Conservation (phyloP, 2,329 filamentous ascomycete species). For the Colletotrichum chrysophilum region DNA sequence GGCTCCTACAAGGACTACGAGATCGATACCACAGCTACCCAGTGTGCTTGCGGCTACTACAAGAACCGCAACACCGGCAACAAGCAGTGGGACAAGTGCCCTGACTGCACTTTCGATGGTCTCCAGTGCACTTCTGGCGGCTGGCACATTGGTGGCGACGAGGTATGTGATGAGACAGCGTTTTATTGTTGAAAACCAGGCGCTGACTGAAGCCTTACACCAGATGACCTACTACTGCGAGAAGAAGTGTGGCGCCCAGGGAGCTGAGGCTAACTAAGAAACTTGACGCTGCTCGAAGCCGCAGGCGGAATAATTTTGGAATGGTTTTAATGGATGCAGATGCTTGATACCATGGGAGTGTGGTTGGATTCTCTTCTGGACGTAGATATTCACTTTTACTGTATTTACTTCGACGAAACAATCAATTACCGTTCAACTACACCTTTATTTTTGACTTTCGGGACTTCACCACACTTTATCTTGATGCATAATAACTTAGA, state of each 20-base stretch:
- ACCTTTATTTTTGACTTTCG: background rate
- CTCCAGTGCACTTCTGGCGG: constrained; percentile 11
- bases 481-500: background rate
- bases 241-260: constrained; percentile 22
- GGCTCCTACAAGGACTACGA: constrained; percentile 8
- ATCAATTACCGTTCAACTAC: background rate
- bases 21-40: constrained; percentile 2
- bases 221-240: constrained; percentile 24
- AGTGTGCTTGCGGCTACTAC: constrained; percentile 19
- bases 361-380: background rate
- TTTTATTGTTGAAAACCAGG: background rate
- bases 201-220: background rate
- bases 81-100: constrained; percentile 23
- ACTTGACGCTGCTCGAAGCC: background rate
- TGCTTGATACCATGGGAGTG: background rate
- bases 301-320: background rate
- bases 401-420: background rate
- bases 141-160: constrained; percentile 23
- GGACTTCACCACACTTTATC: background rate
- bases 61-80: constrained; percentile 22
- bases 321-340: background rate
- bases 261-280: constrained; percentile 16
- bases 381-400: background rate
- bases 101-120: constrained; percentile 19
- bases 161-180: background rate